phyloP scores from a whole-genome alignment of 768 basidiomycete genomes.

The Termitomyces sp. region DNA sequence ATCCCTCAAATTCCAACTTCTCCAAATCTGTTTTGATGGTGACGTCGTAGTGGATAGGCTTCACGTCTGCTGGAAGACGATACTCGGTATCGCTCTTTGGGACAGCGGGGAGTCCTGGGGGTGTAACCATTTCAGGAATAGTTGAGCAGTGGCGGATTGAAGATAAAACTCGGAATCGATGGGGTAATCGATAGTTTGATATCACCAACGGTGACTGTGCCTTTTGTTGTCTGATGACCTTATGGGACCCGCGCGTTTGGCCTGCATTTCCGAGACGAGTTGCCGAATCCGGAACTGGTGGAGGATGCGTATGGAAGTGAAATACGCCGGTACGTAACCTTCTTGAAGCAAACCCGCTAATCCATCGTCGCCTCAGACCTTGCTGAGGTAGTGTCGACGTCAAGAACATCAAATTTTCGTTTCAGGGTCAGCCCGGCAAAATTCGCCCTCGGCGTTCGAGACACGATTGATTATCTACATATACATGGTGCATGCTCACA shows the following conservation, averaged over 20 bases:
- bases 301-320: neutral
- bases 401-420: slow-evolving; percentile 13
- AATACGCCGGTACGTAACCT: neutral
- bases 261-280: slow-evolving; percentile 1
- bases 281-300: neutral
- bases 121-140: slow-evolving; percentile 23
- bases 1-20: slow-evolving; percentile 69
- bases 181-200: slow-evolving; percentile 11
- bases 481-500: neutral
- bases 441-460: neutral
- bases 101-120: slow-evolving; percentile 12
- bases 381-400: slow-evolving; percentile 11
- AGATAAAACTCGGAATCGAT: slow-evolving; percentile 6
- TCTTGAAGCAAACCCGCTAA: neutral
- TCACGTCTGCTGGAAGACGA: slow-evolving; percentile 64
- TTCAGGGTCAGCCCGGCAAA: slow-evolving; percentile 5
- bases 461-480: neutral
- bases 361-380: slow-evolving; percentile 10
- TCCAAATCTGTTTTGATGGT: slow-evolving; percentile 80
- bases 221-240: slow-evolving; percentile 11
- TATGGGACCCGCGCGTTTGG: slow-evolving; percentile 12
- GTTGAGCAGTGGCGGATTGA: slow-evolving; percentile 14
- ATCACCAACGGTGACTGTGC: slow-evolving; percentile 5
- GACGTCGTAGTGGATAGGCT: slow-evolving; percentile 74
- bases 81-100: slow-evolving; percentile 33